These are phyloP conservation scores for Rubia balearica DNA, from an alignment of 305 asterid species.

Conservation along the genomic window DNA sequence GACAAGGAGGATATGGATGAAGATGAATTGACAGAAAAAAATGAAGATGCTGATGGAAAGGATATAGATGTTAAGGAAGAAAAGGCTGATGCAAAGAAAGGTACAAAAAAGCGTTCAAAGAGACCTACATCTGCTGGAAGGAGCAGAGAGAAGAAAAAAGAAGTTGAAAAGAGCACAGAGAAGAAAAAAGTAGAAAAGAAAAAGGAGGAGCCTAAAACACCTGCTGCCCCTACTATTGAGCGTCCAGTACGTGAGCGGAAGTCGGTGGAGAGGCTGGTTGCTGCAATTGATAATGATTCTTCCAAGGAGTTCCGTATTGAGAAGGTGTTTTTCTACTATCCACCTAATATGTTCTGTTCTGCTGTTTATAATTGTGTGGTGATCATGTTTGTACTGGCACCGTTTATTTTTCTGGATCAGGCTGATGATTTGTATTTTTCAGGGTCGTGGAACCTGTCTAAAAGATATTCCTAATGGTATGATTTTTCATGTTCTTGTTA, in stretches of 20 bases:
- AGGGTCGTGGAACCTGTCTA: slow-evolving; percentile 88
- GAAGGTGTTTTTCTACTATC: slow-evolving; percentile 11
- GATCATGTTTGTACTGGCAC: neutral
- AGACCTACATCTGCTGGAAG: slow-evolving; percentile 11
- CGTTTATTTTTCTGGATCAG: neutral
- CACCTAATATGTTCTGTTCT: neutral
- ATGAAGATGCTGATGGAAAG: slow-evolving; percentile 15
- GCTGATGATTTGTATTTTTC: slow-evolving; percentile 16
- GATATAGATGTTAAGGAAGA: slow-evolving; percentile 11
- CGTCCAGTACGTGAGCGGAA: slow-evolving; percentile 85
- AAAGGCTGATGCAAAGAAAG: slow-evolving; percentile 16
- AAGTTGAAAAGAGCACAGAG: slow-evolving; percentile 16
- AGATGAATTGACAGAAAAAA: slow-evolving; percentile 6
- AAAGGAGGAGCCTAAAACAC: slow-evolving; percentile 51
- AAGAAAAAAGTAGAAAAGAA: slow-evolving; percentile 23
- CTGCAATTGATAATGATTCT: slow-evolving; percentile 54
- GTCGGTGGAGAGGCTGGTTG: slow-evolving; percentile 83
- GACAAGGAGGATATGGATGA: slow-evolving; percentile 14
- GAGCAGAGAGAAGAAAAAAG: slow-evolving; percentile 20
- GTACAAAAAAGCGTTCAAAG: slow-evolving; percentile 20
- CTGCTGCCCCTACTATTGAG: slow-evolving; percentile 39
- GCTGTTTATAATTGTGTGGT: neutral
- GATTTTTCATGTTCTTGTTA: neutral
- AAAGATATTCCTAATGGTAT: slow-evolving; percentile 90
- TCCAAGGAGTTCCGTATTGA: slow-evolving; percentile 41